These are phyloP conservation scores for Stachybotrys elegans DNA, from an alignment of 2,329 filamentous ascomycete species.

Conservation along the genomic window DNA sequence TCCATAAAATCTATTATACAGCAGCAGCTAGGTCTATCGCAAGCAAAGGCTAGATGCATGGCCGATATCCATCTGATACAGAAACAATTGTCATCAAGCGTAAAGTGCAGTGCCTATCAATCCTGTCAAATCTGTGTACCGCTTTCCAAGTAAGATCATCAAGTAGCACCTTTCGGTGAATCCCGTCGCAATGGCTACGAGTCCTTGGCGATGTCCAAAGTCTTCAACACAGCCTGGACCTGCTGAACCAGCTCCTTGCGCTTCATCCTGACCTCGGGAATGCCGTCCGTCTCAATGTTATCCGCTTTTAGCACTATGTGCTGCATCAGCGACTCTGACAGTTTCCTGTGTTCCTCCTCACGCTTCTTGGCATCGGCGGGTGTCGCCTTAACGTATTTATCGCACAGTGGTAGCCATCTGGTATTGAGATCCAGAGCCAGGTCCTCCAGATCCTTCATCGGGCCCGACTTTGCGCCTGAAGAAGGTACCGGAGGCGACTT, in stretches of 20 bases:
- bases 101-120: no score
- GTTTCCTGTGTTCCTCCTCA: slow-evolving; percentile 67
- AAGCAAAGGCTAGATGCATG: no score
- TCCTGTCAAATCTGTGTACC: no score
- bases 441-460: slow-evolving; percentile 56
- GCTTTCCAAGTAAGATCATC: no score
- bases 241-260: slow-evolving; percentile 70
- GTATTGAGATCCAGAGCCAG: slow-evolving; percentile 60
- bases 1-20: no score
- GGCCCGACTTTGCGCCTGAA: slow-evolving; percentile 27
- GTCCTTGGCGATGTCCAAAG: slow-evolving; percentile 49
- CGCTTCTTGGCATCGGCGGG: slow-evolving; percentile 63
- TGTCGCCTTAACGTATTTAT: slow-evolving; percentile 55
- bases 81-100: no score
- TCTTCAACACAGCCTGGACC: slow-evolving; percentile 61
- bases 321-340: slow-evolving; percentile 71
- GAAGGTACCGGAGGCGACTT: slow-evolving; percentile 16
- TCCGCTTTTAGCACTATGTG: slow-evolving; percentile 75
- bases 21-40: no score
- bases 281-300: slow-evolving; percentile 67
- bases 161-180: no score
- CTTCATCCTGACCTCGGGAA: slow-evolving; percentile 56
- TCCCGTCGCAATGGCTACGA: slow-evolving; percentile 9
- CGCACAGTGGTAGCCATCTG: slow-evolving; percentile 60
- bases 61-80: no score